Evolutionary conservation across 2,329 filamentous ascomycete genomes (phyloP), one percentile per base, ranked within the genome.

Genomic region (Colletotrichum tofieldiae): DNA sequence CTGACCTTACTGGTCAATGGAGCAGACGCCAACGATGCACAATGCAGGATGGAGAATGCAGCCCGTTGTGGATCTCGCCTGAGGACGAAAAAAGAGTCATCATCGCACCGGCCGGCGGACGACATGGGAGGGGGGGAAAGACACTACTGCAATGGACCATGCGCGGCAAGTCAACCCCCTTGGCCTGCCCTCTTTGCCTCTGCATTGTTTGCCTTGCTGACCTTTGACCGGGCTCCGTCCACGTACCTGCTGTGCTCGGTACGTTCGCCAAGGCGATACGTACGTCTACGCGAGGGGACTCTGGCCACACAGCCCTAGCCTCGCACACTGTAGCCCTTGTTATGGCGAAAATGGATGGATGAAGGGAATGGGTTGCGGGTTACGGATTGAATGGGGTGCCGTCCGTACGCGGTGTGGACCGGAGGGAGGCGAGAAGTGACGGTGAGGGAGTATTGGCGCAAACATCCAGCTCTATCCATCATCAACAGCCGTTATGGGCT

Each of bases 1-100:
- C 41, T 39, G 56, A 68, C 60, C 32, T 62, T 39, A 71, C 52
- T 71, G 69, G 69, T 71, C 69, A 71, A 71, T 71, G 59, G 69
- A 41, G 47, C 45, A 47, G n/a, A 54, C 51, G 37, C 32, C 23
- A 5, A 56, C 5, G 37, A 67, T 67, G 67, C 62, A 35, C 32
- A 59, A 52, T 70, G 54, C 67, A 70, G 20, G 12, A 29, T 47
- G 23, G 49, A 37, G 59, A 39, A 55, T 37, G 51, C 37, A 41
- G 32, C 18, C 39, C 5, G 20, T 47, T 35, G 43, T 61, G 59
- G 59, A 37, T 49, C 52, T 55, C n/a, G 41, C 37, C 49, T 9
- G 29, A 26, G 51, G 32, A 47, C 37, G 18, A 45, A 51, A 54
- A 51, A 70, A 70, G 68, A 71, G 68, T 71, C 64, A 70, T 70